Evolutionary conservation across 306 rosid species (phyloP).

Genomic region (Abrus pulchellus): DNA sequence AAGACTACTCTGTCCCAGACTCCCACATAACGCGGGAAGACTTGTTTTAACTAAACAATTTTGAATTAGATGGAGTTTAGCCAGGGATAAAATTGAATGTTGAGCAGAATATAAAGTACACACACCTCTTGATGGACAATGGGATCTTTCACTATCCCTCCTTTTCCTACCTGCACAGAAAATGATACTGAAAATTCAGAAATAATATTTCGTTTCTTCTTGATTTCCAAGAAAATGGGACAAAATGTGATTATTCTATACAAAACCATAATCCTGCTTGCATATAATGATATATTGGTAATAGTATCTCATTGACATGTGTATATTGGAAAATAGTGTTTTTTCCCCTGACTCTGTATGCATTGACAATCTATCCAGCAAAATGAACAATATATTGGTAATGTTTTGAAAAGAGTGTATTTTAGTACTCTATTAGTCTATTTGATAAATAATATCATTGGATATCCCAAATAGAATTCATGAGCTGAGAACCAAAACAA

Average conservation of each 20-base stretch:
- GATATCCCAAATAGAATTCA: not conserved
- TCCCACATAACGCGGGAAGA: not conserved
- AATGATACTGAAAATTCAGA: conserved; percentile 30
- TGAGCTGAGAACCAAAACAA: conserved; percentile 3
- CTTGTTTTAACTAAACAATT: not conserved
- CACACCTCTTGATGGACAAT: conserved; percentile 63
- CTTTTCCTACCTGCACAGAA: conserved; percentile 61
- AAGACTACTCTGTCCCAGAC: not conserved
- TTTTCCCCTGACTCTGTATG: not conserved
- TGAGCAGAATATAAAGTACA: not conserved
- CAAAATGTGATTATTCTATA: conserved; percentile 40
- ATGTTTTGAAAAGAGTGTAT: not conserved
- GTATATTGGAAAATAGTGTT: not conserved
- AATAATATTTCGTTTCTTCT: conserved; percentile 16
- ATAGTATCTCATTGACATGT: not conserved
- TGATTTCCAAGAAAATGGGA: conserved; percentile 12
- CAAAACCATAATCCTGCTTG: conserved; percentile 3
- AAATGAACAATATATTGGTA: not conserved
- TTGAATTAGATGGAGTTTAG: not conserved
- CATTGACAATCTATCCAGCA: not conserved
- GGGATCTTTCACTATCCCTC: conserved; percentile 70
- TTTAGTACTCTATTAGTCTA: not conserved
- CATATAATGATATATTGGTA: conserved; percentile 7
- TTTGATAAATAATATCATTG: not conserved
- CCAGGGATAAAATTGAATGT: not conserved